Evolutionary conservation across 1,284 basidiomycete species (phyloP), one percentile per base, ranked within the genome.

Genomic region (Cerioporus squamosus): DNA sequence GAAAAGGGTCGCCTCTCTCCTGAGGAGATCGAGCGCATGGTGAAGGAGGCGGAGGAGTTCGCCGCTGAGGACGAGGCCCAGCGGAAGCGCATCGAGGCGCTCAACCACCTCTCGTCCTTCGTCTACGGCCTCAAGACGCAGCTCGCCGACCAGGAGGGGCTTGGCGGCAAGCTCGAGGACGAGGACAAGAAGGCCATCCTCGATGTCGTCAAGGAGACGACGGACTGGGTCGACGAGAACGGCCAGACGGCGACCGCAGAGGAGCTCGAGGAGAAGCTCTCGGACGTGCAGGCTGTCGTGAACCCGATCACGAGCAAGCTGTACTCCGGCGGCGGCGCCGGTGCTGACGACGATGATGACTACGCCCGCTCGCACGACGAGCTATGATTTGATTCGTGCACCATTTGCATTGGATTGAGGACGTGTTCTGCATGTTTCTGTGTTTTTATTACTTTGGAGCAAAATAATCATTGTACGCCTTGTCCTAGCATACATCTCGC

Each of bases 11-110:
- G 94, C 76, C 84, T 96, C 42, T 85, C 83, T 31, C 84, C 89
- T 59, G 93, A 95, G 68, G 94, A 95, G 67, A 95, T 95, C 69
- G 92, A 95, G 70, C 90, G 93, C 61, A 96, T 95, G 94, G 91
- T 96, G 62, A 83, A 79, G 55, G 94, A 96, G 70, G 94, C 93
- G n/a, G 93, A 96, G 80, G 88, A 95, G 70, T 96, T 91, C 67
- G 93, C 90, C 26, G 81, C 88, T 22, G 90, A 92, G 77, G 94
- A 97, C 68, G 94, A 94, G 69, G 86, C 87, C 24, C 84, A 93
- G 76, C 87, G 91, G 72, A 94, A 94, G 82, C 88, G 88, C 68
- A 93, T 96, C 65, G 95, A 97, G 75, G 83, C 93, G 17, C 82
- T 93, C 61, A 95, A 95, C 81, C 78, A 80, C 43, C 81, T 95